Percentiles rank a stretch among this genome's conserved stretches.
These are phyloP conservation scores for Globisporangium paddicum DNA, from an alignment of 352 stramenopile species.

Conservation along the genomic window DNA sequence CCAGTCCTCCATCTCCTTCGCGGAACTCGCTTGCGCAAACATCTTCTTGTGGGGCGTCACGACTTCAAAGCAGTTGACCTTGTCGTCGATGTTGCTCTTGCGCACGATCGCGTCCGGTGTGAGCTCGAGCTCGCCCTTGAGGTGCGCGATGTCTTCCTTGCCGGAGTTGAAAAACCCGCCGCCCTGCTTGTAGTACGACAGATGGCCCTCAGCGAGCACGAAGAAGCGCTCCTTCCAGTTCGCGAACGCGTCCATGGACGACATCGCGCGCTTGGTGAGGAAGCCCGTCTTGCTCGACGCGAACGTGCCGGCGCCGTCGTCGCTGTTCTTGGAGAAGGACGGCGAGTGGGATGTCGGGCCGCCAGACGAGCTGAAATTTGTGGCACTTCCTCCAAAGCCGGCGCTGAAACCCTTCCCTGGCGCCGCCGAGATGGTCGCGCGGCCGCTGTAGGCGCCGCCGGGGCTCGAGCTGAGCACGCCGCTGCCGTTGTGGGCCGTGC, in stretches of 20 bases:
- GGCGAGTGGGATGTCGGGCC: conserved; percentile 10
- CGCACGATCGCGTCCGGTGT: conserved; percentile 73
- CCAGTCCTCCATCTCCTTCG: conserved; percentile 84
- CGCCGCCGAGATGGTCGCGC: conserved; percentile 48
- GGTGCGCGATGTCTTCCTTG: conserved; percentile 83
- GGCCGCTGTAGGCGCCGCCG: conserved; percentile 28
- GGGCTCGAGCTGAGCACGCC: conserved; percentile 34
- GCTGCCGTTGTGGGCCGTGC: conserved; percentile 20
- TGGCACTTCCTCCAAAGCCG: conserved; percentile 15
- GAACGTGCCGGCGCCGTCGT: conserved; percentile 47
- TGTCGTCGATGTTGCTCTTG: conserved; percentile 85
- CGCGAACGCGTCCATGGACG: conserved; percentile 82
- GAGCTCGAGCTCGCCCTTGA: conserved; percentile 81
- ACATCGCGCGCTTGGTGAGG: conserved; percentile 84
- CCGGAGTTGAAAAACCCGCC: conserved; percentile 82
- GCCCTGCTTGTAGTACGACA: conserved; percentile 87
- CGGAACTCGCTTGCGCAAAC: conserved; percentile 80
- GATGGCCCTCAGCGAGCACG: conserved; percentile 72
- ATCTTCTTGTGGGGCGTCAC: conserved; percentile 81
- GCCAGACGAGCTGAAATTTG: conserved; percentile 15
- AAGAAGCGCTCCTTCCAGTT: conserved; percentile 90
- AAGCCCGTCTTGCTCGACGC: conserved; percentile 83
- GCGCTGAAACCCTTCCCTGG: conserved; percentile 34
- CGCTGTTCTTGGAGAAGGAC: conserved; percentile 11
- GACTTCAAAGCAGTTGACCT: conserved; percentile 85